These are phyloP conservation scores for Schizochytrium sp. DNA, from an alignment of 108 stramenopile species.

Conservation along the genomic window DNA sequence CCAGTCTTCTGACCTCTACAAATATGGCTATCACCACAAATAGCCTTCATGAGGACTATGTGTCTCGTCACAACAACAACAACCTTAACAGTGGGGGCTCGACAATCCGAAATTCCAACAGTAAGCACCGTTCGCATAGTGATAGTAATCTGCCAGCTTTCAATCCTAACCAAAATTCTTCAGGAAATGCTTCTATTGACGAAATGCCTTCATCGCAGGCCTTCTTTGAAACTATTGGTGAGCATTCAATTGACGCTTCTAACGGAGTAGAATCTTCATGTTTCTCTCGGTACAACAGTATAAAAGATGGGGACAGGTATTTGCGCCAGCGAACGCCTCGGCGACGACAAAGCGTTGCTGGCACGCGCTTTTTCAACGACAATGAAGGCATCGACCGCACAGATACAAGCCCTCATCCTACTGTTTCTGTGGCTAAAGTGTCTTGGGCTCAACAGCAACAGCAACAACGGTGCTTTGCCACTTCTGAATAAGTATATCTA, in stretches of 20 bases:
- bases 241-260: not conserved
- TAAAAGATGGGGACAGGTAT: not conserved
- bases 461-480: too few species aligned
- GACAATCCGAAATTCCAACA: not conserved
- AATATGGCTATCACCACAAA: too few species aligned
- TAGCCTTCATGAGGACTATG: too few species aligned
- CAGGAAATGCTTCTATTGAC: not conserved
- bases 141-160: constrained; percentile 17
- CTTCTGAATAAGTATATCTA: too few species aligned
- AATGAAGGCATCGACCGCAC: not conserved
- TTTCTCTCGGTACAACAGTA: not conserved
- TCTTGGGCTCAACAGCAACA: not conserved
- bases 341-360: not conserved
- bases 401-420: not conserved
- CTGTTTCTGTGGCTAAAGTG: not conserved
- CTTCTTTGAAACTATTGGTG: not conserved
- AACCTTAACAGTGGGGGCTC: not conserved
- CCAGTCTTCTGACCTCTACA: too few species aligned
- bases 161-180: not conserved
- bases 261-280: not conserved
- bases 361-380: not conserved
- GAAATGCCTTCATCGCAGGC: not conserved
- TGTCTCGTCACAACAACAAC: too few species aligned
- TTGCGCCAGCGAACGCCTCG: constrained; percentile 25
- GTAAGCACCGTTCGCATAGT: not conserved